phyloP scores from a whole-genome alignment of 192 early-diverging fungal species.

The Coemansia sp. region DNA sequence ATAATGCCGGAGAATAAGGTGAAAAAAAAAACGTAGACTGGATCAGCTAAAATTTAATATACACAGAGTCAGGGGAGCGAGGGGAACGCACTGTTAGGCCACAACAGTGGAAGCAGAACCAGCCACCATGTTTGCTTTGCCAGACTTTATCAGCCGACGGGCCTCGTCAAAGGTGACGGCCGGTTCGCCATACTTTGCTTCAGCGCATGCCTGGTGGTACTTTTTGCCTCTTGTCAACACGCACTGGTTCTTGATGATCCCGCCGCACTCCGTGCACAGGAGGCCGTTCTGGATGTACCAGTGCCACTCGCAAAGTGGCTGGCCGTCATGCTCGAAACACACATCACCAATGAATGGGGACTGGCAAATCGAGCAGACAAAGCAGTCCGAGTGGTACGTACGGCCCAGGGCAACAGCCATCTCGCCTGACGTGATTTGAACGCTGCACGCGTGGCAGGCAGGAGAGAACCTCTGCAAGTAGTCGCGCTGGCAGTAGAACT shows the following conservation, averaged over 20 bases:
- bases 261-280: constrained; percentile 55
- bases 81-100: background rate
- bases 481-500: constrained; percentile 58
- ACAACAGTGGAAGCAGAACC: constrained; percentile 6
- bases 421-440: constrained; percentile 56
- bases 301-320: constrained; percentile 58
- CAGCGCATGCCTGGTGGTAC: constrained; percentile 53
- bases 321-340: constrained; percentile 57
- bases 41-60: background rate
- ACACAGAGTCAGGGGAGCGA: background rate
- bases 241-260: constrained; percentile 55
- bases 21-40: background rate
- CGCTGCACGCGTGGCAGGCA: constrained; percentile 51
- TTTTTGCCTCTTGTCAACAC: constrained; percentile 56
- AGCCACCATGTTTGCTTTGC: constrained; percentile 5
- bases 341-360: constrained; percentile 57
- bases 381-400: constrained; percentile 56
- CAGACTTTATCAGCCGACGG: constrained; percentile 39
- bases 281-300: constrained; percentile 57
- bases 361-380: constrained; percentile 58
- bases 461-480: constrained; percentile 57
- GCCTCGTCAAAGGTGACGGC: constrained; percentile 50
- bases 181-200: constrained; percentile 53
- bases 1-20: background rate
- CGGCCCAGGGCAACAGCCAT: constrained; percentile 55